Base-by-base conservation (phyloP, 2,329 filamentous ascomycete species). In the Pseudocercospora fijiensis region DNA sequence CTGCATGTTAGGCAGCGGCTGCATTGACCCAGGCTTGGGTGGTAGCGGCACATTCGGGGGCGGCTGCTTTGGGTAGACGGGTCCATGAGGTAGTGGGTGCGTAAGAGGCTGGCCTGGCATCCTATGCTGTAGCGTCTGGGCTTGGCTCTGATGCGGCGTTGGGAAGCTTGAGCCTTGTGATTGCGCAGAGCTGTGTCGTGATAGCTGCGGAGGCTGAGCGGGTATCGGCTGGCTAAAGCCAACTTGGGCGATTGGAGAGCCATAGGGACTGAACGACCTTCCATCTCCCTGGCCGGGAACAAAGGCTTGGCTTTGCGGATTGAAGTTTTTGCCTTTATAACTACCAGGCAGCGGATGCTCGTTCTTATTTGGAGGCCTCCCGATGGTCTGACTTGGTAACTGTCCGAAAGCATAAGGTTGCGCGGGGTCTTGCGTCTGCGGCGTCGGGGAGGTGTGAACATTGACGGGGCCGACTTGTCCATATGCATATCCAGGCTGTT, bases 271-370 rank as follows among this genome's bases (percentile, higher is more conserved):
- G 60, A 72, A 72, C 0, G 70, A 65, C n/a, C 64, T 65, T 18
- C 43, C 59, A 24, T 66, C 64, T 28, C 65, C 26, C 30, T 85
- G 81, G 58, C 82, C 83, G 1, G 94, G 94, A 24, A 96, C 86
- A 76, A 98, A 97, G 0, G 93, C 90, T 73, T 96, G 91, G 16
- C 91, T 97, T 79, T 96, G 93, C 0, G 93, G 94, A 74, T 97
- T 97, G 80, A 98, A 97, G 11, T 90, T 87, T 71, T 92, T 91
- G 63, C 92, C 85, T 73, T 90, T 91, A 74, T 86, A 96, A 77
- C 89, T 95, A 37, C 91, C 91, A 13, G 92, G 91, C 62, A 96
- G 87, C 5, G 91, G 90, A 75, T 96, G 91, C 73, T 92, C 89
- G 63, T 85, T 86, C 76, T 90, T 87, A 16, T 85, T 90, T 69